Base-by-base conservation (phyloP, 163 green algal species). In the Smithsoniella earleae region DNA sequence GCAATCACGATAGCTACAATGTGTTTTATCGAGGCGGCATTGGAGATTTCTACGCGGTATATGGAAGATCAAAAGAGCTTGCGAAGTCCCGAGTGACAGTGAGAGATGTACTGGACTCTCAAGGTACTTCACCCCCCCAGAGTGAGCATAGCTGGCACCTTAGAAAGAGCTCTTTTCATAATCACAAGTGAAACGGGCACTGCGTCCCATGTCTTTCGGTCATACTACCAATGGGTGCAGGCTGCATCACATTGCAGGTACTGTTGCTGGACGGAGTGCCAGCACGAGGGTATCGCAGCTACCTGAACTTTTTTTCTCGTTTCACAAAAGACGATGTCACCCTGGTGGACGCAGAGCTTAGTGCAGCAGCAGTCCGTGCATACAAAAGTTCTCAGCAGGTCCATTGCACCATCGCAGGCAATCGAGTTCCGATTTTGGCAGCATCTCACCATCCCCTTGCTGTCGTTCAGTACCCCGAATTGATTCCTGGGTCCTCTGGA, bases 1-100 rank as follows among this genome's bases (percentile, higher is more conserved):
- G 58, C 16, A 69, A 69, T 33, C 58, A 69, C 20, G 58, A 69
- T 36, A 13, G 5, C 58, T 69, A 43, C 58, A 69, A 30, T 43
- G 58, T 69, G n/a, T 6, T 33, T 16, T 33, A 45, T 5, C 20
- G 58, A 22, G 58, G n/a, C 20, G 58, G n/a, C 4, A 30, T 33
- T 45, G n/a, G 16, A 4, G 58, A 69, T 33, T 36, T n/a, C 25
- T 69, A 69, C 25, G n/a, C 58, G 18, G 34, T 36, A 25, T 37
- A 16, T 16, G 58, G n/a, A n/a, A 25, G 58, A 16, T 38, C 58
- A 4, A 4, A 1, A 36, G 58, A 69, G 27, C 58, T 69, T 16
- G 25, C 25, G 8, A 45, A 30, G 5, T 5, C 6, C 0, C 58
- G 58, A n/a, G 58, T 38, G 27, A 40, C 16, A 30, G 5, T 69